Evolutionary conservation across 2,329 filamentous ascomycete genomes (phyloP).

Genomic region (Xylariaceae sp.): DNA sequence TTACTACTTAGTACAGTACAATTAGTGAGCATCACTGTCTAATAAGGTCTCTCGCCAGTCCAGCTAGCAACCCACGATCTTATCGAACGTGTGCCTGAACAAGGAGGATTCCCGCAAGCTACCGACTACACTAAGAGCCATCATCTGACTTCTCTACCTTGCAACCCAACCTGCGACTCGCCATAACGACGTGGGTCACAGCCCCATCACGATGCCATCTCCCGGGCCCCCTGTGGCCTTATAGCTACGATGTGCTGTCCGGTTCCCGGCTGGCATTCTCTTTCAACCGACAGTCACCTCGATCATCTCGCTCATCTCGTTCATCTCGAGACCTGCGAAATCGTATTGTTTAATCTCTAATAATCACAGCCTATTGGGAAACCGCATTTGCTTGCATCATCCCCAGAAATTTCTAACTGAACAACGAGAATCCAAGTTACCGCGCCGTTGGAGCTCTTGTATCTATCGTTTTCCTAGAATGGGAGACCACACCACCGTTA

Average conservation of each 20-base stretch:
- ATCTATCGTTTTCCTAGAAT: conserved; percentile 19
- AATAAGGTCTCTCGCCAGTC: too few relatives aligned
- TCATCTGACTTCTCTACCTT: background rate
- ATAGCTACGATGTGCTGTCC: background rate
- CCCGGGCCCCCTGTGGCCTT: conserved; percentile 2
- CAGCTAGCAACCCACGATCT: background rate
- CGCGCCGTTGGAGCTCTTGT: conserved; percentile 12
- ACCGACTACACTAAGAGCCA: background rate
- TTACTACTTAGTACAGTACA: too few relatives aligned
- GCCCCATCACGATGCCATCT: background rate
- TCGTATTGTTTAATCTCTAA: conserved; percentile 6
- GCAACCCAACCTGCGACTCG: background rate
- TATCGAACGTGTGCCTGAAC: background rate
- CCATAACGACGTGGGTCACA: background rate
- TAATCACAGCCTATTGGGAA: conserved; percentile 3
- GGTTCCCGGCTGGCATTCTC: background rate
- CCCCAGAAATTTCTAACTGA: conserved; percentile 9
- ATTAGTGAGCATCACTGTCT: too few relatives aligned
- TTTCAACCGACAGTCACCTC: background rate
- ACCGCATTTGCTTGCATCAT: conserved; percentile 9
- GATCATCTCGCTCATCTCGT: conserved; percentile 9
- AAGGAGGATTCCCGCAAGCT: background rate
- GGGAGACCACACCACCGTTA: conserved; percentile 14
- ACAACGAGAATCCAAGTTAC: conserved; percentile 1
- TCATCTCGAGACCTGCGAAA: conserved; percentile 10